Percentiles rank a stretch among this genome's conserved stretches.
phyloP scores from a whole-genome alignment of 768 basidiomycete species.

The Hericium erinaceus region DNA sequence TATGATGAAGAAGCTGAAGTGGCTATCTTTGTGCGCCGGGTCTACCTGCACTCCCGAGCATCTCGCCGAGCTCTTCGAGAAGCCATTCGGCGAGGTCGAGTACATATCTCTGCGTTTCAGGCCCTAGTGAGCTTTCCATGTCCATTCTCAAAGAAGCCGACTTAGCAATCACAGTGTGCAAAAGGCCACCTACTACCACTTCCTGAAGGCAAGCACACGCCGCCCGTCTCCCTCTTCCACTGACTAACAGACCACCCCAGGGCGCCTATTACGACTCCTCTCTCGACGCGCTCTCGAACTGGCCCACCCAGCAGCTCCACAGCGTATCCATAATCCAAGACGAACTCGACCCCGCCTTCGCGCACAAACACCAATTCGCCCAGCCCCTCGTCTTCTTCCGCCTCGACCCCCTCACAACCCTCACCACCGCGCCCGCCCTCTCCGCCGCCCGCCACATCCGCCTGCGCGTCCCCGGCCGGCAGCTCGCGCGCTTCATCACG shows the following conservation, averaged over 20 bases:
- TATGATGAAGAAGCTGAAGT: conserved; percentile 41
- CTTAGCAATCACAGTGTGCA: conserved; percentile 39
- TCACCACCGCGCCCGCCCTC: conserved; percentile 38
- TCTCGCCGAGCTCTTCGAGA: conserved; percentile 55
- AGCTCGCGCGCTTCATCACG: conserved; percentile 35
- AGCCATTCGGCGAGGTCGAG: conserved; percentile 36
- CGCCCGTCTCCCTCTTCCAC: not conserved
- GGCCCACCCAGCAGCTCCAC: conserved; percentile 40
- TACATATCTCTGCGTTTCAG: conserved; percentile 64
- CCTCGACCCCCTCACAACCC: conserved; percentile 44
- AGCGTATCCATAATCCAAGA: conserved; percentile 62
- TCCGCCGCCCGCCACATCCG: conserved; percentile 43
- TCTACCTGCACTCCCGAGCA: conserved; percentile 75
- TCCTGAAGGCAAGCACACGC: conserved; percentile 47
- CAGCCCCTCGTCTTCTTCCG: conserved; percentile 86
- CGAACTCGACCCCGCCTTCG: conserved; percentile 35
- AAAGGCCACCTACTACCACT: conserved; percentile 72
- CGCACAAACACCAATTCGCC: conserved; percentile 41
- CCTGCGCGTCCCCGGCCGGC: conserved; percentile 65
- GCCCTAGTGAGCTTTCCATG: conserved; percentile 55
- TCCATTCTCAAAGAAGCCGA: not conserved
- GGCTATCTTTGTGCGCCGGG: conserved; percentile 60
- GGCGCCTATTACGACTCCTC: conserved; percentile 81
- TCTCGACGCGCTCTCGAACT: conserved; percentile 50
- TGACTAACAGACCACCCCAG: conserved; percentile 21